These are phyloP conservation scores for Tylopilus felleus DNA, from an alignment of 768 basidiomycete species.

Conservation along the genomic window DNA sequence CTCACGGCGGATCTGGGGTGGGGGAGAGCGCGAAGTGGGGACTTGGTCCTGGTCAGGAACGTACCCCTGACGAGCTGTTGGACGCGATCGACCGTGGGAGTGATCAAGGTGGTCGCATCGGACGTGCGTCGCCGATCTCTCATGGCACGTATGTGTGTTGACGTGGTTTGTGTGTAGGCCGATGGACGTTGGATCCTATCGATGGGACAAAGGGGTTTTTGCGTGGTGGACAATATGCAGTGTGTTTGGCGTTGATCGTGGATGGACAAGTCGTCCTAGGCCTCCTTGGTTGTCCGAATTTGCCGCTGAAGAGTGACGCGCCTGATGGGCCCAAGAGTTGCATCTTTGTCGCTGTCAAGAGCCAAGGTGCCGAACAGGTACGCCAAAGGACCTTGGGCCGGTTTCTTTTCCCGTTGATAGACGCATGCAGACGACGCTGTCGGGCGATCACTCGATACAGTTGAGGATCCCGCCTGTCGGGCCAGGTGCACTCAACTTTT, in stretches of 20 bases:
- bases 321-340: slow-evolving; percentile 70
- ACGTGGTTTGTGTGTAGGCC: slow-evolving; percentile 41
- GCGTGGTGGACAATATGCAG: slow-evolving; percentile 88
- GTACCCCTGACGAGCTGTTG: slow-evolving; percentile 42
- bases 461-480: slow-evolving; percentile 47
- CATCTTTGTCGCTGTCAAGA: slow-evolving; percentile 83
- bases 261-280: slow-evolving; percentile 78
- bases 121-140: slow-evolving; percentile 51
- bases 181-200: slow-evolving; percentile 88
- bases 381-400: neutral
- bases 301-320: slow-evolving; percentile 53
- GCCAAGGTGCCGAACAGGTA: slow-evolving; percentile 79
- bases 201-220: slow-evolving; percentile 95
- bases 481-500: slow-evolving; percentile 55
- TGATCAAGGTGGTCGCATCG: slow-evolving; percentile 63
- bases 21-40: slow-evolving; percentile 71
- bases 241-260: slow-evolving; percentile 82
- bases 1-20: slow-evolving; percentile 49
- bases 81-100: slow-evolving; percentile 60
- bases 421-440: slow-evolving; percentile 50
- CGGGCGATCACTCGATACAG: slow-evolving; percentile 44
- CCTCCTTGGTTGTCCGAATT: slow-evolving; percentile 90
- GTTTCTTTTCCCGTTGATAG: neutral
- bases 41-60: slow-evolving; percentile 56
- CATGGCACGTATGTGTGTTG: too few relatives aligned